A percentile compares a stretch with the other conserved stretches of the same genome.
Evolutionary conservation across 495 filamentous ascomycete species (phyloP).

Genomic region (Penicillium bovifimosum): DNA sequence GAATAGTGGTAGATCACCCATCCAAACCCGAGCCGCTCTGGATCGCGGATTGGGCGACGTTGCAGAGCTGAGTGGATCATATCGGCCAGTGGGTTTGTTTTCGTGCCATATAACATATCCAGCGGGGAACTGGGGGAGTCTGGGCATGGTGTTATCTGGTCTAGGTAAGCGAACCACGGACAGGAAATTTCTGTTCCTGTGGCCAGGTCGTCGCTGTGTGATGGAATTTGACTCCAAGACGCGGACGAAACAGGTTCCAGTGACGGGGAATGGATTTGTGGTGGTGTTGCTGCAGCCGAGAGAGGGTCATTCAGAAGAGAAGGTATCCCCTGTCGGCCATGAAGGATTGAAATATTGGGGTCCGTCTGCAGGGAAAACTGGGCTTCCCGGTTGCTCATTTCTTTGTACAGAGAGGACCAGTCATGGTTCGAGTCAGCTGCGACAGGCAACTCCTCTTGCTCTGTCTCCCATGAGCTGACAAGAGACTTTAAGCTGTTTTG

Average conservation of each 20-base stretch:
- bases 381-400: neutral
- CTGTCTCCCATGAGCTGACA: constrained; percentile 20
- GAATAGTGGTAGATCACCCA: constrained; percentile 19
- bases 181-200: constrained; percentile 1
- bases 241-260: neutral
- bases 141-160: constrained; percentile 16
- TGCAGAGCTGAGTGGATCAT: constrained; percentile 18
- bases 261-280: neutral
- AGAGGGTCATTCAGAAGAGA: neutral
- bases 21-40: constrained; percentile 24
- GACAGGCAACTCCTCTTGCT: neutral
- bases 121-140: constrained; percentile 21
- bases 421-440: neutral
- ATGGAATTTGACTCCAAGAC: constrained; percentile 20
- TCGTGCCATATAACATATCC: constrained; percentile 26
- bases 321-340: neutral
- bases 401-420: neutral
- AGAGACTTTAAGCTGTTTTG: constrained; percentile 14
- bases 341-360: neutral
- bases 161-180: constrained; percentile 17
- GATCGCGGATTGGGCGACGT: constrained; percentile 22
- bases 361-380: neutral
- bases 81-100: constrained; percentile 23
- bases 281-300: neutral
- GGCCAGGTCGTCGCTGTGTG: constrained; percentile 16